Conservation (phyloP, 805 yeast species). For the Barnettozyma populi region DNA sequence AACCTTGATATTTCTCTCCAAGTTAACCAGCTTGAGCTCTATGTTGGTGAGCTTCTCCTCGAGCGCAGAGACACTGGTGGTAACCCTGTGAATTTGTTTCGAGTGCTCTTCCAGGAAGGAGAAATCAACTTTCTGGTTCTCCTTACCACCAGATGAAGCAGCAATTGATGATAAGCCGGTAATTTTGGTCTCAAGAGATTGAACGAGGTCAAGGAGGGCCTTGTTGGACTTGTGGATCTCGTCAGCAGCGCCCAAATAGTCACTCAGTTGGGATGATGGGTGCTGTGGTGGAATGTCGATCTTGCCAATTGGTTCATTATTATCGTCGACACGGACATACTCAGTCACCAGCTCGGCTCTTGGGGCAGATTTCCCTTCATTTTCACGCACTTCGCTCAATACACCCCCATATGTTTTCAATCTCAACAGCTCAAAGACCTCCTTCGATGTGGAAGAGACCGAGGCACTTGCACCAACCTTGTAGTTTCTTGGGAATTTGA, state of each 20-base stretch:
- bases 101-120: conserved; percentile 19
- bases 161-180: conserved; percentile 6
- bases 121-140: conserved; percentile 15
- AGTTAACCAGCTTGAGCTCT: conserved; percentile 7
- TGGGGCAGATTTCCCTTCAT: conserved; percentile 42
- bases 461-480: conserved; percentile 51
- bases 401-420: conserved; percentile 51
- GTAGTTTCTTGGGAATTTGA: conserved; percentile 40
- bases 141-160: conserved; percentile 6
- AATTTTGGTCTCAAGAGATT: conserved; percentile 16
- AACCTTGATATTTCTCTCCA: conserved; percentile 7
- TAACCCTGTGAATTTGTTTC: conserved; percentile 11
- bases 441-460: conserved; percentile 37
- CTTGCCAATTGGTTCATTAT: conserved; percentile 27
- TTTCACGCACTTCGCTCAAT: conserved; percentile 50
- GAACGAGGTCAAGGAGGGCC: conserved; percentile 14
- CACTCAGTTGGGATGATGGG: not conserved
- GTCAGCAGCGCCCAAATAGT: conserved; percentile 9
- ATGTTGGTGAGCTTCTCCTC: conserved; percentile 4
- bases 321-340: conserved; percentile 31
- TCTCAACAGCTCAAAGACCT: conserved; percentile 60
- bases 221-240: conserved; percentile 16
- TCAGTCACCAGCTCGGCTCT: conserved; percentile 43
- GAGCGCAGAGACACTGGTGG: not conserved
- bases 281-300: conserved; percentile 8